These are phyloP conservation scores for Mycena epipterygia DNA, from an alignment of 768 basidiomycete genomes.

Conservation along the genomic window DNA sequence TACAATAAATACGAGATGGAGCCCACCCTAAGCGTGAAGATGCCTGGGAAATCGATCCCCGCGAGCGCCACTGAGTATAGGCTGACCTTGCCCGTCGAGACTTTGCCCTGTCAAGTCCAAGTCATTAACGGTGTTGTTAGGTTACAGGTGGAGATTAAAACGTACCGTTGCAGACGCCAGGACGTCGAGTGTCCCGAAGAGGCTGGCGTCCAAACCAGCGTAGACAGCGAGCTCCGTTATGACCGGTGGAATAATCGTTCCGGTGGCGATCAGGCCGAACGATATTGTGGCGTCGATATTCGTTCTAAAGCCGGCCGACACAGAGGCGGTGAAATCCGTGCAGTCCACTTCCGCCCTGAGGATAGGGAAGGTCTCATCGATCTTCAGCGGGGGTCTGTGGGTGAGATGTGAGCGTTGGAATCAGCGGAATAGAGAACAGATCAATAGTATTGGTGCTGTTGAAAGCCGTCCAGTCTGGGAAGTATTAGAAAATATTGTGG, in stretches of 20 bases:
- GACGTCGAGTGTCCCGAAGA: conserved; percentile 39
- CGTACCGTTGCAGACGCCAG: conserved; percentile 29
- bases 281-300: conserved; percentile 18
- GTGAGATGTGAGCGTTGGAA: neutral
- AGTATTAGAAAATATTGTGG: neutral
- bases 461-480: conserved; percentile 20
- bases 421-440: neutral
- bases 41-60: conserved; percentile 46
- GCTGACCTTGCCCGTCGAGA: conserved; percentile 39
- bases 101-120: conserved; percentile 27
- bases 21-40: conserved; percentile 47
- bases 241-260: conserved; percentile 46
- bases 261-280: conserved; percentile 41
- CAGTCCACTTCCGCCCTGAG: conserved; percentile 10
- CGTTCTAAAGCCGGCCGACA: conserved; percentile 18
- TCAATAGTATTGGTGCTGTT: conserved; percentile 16
- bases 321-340: conserved; percentile 15
- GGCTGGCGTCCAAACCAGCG: conserved; percentile 32
- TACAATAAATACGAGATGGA: conserved; percentile 21
- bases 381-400: conserved; percentile 13
- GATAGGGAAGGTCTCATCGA: conserved; percentile 26
- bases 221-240: conserved; percentile 36
- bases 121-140: neutral
- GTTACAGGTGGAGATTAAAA: neutral
- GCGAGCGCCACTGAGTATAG: conserved; percentile 44